Base-by-base conservation (phyloP, 148 eudicot genomes). In the Rhododendron ovatum region DNA sequence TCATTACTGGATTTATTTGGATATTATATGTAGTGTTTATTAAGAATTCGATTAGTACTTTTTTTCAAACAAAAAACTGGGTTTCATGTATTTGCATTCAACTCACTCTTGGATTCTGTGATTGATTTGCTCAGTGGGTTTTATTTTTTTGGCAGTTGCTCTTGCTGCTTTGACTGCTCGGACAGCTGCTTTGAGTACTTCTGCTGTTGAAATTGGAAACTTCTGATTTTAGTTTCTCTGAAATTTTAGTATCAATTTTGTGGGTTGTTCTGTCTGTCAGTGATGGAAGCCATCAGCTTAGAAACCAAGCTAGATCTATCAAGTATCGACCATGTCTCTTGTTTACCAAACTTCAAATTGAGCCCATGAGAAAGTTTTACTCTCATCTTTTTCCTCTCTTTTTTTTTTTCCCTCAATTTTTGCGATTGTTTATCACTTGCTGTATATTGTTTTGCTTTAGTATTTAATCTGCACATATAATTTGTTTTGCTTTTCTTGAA, bases 101-200 rank as follows among this genome's bases (percentile, higher is more conserved):
- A 63, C 77, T 22, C 9, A 37, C 39, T 37, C 39, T 84, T 76
- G n/a, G 26, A 79, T 82, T 83, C 22, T 15, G 22, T 47, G 39
- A 1, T 33, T 53, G 17, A 8, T 9, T 37, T 35, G 20, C 50
- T 37, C 18, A 10, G 76, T 28, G 37, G 45, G 69, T 69, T 28
- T 5, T 35, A 7, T 6, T 61, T 63, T 63, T 63, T 24, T n/a
- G 86, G 87, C 91, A 90, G 91, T 84, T 89, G 89, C 43, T 87
- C 87, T 74, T 89, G 90, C 87, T 84, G 88, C 78, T 89, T 87
- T 77, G 87, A 87, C 51, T 89, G 90, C 88, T 51, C 85, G 18
- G 88, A 87, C 47, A 77, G 85, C 82, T 84, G 57, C 17, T 55
- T 86, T n/a, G 90, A 89, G 12, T 84, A 71, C 89, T 77, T 87